A percentile compares a stretch with the other conserved stretches of the same genome.
Evolutionary conservation across 176 grass and related monocot species (phyloP).

Genomic region (Aegilops longissima): DNA sequence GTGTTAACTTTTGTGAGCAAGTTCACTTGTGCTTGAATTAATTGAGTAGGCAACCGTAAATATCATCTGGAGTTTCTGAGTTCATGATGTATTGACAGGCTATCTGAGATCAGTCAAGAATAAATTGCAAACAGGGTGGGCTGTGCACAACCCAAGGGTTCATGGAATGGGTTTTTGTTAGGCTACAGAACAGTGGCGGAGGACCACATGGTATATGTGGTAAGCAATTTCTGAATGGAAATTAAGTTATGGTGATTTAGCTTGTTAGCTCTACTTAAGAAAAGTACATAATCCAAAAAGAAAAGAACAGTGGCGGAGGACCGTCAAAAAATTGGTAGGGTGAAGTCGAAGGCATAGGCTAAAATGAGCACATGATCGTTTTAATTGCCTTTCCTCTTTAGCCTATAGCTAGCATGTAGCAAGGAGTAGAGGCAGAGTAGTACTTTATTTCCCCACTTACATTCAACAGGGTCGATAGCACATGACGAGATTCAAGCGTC

Average conservation of each 20-base stretch:
- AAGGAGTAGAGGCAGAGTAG: no score
- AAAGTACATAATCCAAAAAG: no score
- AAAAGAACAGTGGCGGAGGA: no score
- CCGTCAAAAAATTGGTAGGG: no score
- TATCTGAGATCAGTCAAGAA: background rate
- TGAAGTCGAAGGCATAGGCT: no score
- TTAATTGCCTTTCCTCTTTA: no score
- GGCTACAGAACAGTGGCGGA: background rate
- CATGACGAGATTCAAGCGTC: background rate
- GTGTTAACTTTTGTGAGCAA: background rate
- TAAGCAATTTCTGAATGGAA: no score
- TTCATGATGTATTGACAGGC: background rate
- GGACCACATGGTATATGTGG: no score
- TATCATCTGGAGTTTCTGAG: background rate
- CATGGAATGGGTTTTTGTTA: background rate
- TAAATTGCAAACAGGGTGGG: background rate
- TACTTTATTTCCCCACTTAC: background rate
- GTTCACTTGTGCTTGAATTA: background rate
- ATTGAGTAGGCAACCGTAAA: background rate
- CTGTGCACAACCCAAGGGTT: background rate
- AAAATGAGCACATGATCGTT: no score
- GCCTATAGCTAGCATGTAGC: no score
- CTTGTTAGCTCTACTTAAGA: no score
- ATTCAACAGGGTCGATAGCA: background rate
- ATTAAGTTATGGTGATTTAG: no score